Conservation (phyloP, 2,329 filamentous ascomycete species). For the Pseudocercospora vitis region DNA sequence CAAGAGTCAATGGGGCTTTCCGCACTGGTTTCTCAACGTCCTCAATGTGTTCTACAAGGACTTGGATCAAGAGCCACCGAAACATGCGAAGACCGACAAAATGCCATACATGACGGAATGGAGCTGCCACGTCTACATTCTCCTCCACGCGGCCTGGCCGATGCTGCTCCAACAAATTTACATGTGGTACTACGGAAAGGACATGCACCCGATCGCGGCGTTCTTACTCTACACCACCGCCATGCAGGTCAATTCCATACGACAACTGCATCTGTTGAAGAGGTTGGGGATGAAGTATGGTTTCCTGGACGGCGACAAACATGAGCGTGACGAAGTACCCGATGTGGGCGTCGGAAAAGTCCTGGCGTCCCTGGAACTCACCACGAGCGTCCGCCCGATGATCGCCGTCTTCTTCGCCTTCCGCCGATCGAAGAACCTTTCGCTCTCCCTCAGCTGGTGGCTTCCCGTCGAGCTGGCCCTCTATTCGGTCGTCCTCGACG, state of each 20-base stretch:
- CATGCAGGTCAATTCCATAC: slow-evolving; percentile 45
- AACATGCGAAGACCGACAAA: slow-evolving; percentile 37
- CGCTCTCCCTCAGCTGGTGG: slow-evolving; percentile 37
- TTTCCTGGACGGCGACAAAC: slow-evolving; percentile 48
- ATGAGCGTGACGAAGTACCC: slow-evolving; percentile 45
- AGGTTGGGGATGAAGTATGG: slow-evolving; percentile 42
- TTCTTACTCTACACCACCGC: slow-evolving; percentile 42
- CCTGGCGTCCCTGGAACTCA: slow-evolving; percentile 22
- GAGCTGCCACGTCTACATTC: slow-evolving; percentile 42
- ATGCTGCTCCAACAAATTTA: slow-evolving; percentile 43
- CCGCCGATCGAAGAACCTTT: slow-evolving; percentile 10
- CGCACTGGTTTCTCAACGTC: slow-evolving; percentile 22
- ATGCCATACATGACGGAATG: slow-evolving; percentile 42
- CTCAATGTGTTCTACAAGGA: slow-evolving; percentile 20
- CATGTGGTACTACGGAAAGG: slow-evolving; percentile 35
- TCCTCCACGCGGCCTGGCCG: slow-evolving; percentile 41
- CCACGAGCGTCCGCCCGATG: slow-evolving; percentile 26
- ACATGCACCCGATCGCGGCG: slow-evolving; percentile 35
- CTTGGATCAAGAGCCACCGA: slow-evolving; percentile 17
- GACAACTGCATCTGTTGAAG: slow-evolving; percentile 42
- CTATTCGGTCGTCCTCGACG: slow-evolving; percentile 47
- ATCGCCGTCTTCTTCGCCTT: slow-evolving; percentile 25
- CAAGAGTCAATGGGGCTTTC: slow-evolving; percentile 23
- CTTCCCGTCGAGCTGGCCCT: slow-evolving; percentile 43
- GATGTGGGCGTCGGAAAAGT: slow-evolving; percentile 36